Conservation (phyloP, 208 protist species). For the Angomonas desouzai region DNA sequence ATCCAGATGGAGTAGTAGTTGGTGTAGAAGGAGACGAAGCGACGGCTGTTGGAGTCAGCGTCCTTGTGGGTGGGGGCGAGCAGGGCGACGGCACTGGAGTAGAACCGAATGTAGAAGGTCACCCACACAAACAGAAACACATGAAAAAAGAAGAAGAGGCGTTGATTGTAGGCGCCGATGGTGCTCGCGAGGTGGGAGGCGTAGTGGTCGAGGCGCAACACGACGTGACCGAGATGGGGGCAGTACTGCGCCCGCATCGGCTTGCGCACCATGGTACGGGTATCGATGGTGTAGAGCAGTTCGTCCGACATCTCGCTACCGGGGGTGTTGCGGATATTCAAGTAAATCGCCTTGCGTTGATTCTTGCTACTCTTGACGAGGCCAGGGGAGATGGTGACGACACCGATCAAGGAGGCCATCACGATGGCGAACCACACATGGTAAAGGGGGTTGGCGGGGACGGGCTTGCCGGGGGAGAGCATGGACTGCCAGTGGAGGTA, state of each 20-base stretch:
- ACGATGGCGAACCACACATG: neutral
- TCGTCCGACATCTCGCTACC: neutral
- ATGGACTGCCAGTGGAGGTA: neutral
- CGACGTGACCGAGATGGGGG: neutral
- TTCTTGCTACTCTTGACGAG: slow-evolving; percentile 3
- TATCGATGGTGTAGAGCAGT: slow-evolving; percentile 5
- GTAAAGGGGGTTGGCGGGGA: neutral
- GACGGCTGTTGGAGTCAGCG: neutral
- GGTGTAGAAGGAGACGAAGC: neutral
- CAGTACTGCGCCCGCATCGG: slow-evolving; percentile 8
- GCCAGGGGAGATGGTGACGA: slow-evolving; percentile 8
- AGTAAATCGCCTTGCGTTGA: slow-evolving; percentile 5
- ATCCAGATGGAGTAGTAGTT: neutral
- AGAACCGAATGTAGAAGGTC: neutral
- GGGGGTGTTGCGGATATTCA: neutral
- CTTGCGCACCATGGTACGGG: neutral
- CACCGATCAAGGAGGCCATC: neutral
- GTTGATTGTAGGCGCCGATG: slow-evolving; percentile 8
- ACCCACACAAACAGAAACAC: neutral
- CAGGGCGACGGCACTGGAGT: neutral
- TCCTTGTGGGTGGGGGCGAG: neutral
- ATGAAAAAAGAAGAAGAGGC: slow-evolving; percentile 4
- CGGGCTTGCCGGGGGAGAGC: neutral
- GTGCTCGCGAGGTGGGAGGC: slow-evolving; percentile 4
- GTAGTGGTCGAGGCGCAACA: slow-evolving; percentile 11